Evolutionary conservation across 2,329 filamentous ascomycete species (phyloP), one percentile per base, ranked within the genome.

Genomic region (Pestalotiopsis sp.): DNA sequence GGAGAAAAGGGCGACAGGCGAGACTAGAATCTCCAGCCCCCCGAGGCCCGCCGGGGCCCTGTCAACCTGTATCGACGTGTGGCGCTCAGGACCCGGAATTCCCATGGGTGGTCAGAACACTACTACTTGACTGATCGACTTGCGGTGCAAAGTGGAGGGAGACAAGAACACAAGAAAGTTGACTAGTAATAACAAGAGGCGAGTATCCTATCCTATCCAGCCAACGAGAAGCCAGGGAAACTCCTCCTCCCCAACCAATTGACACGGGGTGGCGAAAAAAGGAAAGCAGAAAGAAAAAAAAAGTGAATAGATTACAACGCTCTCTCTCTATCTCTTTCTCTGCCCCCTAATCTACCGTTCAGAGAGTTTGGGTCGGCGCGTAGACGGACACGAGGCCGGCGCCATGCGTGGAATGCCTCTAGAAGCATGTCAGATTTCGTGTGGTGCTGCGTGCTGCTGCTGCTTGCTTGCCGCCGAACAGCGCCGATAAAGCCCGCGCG

Each of bases 331-430:
- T n/a, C n/a, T 7, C 31, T 31, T 7, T 27, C 27, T 27, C 41
- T 45, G 20, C 20, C 20, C 41, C 12, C 41, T 13, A 45, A 4
- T 17, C 41, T 14, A 45, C 13, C 13, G 13, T 13, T 13, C 13
- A 45, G 17, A 39, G 12, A 20, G 45, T 20, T 52, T 52, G 45
- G 14, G 45, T 52, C 45, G 23, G 57, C 57, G 57, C 57, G 27
- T 7, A 36, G 12, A 59, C 57, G 57, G n/a, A n/a, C 25, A 27
- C 25, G 57, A 36, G 13, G 17, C 25, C 27, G 59, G 45, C 45
- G 45, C 17, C 45, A 52, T 36, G 59, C 59, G 36, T 36, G 59
- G 59, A 62, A 62, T 62, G 59, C 27, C 59, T 62, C 59, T 39
- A 39, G 59, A 62, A 39, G 59, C 59, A 62, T 39, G 59, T 23